phyloP scores from a whole-genome alignment of 2,329 filamentous ascomycete species.

The Oidium heveae region DNA sequence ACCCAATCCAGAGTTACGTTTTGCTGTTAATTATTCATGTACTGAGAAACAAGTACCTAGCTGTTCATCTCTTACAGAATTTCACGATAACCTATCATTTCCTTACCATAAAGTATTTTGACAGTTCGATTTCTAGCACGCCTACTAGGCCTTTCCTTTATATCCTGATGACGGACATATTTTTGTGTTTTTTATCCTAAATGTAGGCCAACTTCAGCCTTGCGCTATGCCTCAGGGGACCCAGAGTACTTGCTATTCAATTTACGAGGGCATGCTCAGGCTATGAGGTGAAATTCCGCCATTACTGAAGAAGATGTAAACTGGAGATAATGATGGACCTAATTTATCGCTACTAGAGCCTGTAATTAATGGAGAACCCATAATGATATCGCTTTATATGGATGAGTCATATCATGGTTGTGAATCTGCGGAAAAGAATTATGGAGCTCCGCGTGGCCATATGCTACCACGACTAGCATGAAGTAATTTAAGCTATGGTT shows the following conservation, averaged over 20 bases:
- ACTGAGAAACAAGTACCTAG: background rate
- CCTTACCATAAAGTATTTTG: background rate
- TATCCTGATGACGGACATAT: background rate
- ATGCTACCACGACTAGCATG: background rate
- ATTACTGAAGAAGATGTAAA: background rate
- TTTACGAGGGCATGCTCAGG: background rate
- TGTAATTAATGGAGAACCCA: background rate
- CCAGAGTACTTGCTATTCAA: background rate
- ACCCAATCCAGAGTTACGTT: background rate
- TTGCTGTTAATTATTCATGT: background rate
- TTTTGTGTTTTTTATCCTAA: background rate
- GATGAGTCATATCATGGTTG: background rate
- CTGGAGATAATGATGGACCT: background rate
- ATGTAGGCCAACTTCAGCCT: background rate
- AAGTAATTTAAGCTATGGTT: constrained; percentile 1
- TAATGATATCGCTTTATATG: background rate
- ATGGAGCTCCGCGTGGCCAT: background rate
- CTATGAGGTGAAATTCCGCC: background rate
- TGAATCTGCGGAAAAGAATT: background rate
- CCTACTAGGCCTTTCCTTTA: background rate
- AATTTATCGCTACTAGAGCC: background rate
- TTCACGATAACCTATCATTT: background rate
- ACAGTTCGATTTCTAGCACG: background rate
- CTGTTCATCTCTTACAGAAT: background rate
- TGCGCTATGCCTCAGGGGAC: background rate